phyloP scores from a whole-genome alignment of 129 eudicot genomes.

The Tagetes erecta region DNA sequence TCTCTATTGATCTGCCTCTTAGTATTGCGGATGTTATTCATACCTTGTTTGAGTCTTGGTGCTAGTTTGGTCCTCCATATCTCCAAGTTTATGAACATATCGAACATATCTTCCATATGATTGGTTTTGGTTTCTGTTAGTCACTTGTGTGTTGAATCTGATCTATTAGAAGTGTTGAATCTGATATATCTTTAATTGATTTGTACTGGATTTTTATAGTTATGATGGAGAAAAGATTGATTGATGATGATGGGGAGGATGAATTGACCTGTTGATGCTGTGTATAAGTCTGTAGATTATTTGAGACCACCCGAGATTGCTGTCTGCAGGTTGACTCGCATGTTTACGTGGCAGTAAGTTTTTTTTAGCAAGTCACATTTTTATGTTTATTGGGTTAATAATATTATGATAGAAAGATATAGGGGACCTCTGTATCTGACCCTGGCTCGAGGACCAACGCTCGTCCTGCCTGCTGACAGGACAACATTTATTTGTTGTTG shows the following conservation, averaged over 20 bases:
- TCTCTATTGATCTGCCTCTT: slow-evolving; percentile 8
- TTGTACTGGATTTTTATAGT: slow-evolving; percentile 47
- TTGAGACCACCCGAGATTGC: slow-evolving; percentile 26
- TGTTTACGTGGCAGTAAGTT: slow-evolving; percentile 30
- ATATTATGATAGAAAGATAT: background rate
- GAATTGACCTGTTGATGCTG: slow-evolving; percentile 49
- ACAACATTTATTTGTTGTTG: background rate
- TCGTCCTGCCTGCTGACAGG: background rate
- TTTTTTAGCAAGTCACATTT: background rate
- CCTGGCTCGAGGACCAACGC: background rate
- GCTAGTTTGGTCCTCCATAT: slow-evolving; percentile 32
- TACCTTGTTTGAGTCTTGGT: slow-evolving; percentile 12
- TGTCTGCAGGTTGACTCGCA: slow-evolving; percentile 35
- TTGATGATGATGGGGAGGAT: slow-evolving; percentile 37
- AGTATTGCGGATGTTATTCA: slow-evolving; percentile 23
- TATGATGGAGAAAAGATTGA: slow-evolving; percentile 49
- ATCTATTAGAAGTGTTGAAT: background rate
- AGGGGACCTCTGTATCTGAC: background rate
- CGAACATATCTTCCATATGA: slow-evolving; percentile 19
- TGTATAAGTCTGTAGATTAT: slow-evolving; percentile 33
- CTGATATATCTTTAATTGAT: background rate
- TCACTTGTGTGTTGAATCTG: background rate
- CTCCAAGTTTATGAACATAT: slow-evolving; percentile 31
- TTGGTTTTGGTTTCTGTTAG: slow-evolving; percentile 10
- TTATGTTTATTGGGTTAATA: background rate